Conservation (phyloP, 2,329 filamentous ascomycete genomes). For the Trichoderma simmonsii region DNA sequence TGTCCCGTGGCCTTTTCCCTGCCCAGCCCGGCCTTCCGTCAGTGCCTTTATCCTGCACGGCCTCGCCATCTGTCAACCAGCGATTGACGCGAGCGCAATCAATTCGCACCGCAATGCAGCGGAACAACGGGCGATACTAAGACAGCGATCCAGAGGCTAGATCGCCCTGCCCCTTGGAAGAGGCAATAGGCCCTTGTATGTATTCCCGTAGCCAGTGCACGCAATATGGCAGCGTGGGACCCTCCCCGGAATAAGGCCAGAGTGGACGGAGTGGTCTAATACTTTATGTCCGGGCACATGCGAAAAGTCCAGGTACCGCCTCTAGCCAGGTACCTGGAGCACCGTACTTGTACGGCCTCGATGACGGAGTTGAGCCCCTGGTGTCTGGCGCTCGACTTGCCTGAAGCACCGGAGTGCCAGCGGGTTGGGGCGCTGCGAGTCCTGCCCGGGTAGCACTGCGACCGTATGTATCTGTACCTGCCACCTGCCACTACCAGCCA, state of each 20-base stretch:
- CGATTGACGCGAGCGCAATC: not conserved
- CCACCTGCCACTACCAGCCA: conserved; percentile 3
- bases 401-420: conserved; percentile 6
- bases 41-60: not conserved
- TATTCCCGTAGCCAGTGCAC: not conserved
- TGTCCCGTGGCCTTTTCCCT: not conserved
- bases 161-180: conserved; percentile 5
- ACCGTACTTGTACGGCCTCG: not conserved
- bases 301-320: not conserved
- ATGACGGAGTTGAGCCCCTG: not conserved
- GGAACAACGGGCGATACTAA: conserved; percentile 2
- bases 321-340: not conserved
- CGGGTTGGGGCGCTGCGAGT: not conserved
- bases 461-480: not conserved
- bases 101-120: not conserved
- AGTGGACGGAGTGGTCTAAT: not conserved
- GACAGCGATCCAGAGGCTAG: conserved; percentile 13
- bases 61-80: not conserved
- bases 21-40: not conserved
- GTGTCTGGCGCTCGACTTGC: conserved; percentile 10
- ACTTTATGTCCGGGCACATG: conserved; percentile 3
- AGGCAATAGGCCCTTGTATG: not conserved
- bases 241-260: conserved; percentile 6
- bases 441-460: not conserved
- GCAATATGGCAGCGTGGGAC: not conserved